Conservation (phyloP, 345 rosid species). For the Combretum micranthum region DNA sequence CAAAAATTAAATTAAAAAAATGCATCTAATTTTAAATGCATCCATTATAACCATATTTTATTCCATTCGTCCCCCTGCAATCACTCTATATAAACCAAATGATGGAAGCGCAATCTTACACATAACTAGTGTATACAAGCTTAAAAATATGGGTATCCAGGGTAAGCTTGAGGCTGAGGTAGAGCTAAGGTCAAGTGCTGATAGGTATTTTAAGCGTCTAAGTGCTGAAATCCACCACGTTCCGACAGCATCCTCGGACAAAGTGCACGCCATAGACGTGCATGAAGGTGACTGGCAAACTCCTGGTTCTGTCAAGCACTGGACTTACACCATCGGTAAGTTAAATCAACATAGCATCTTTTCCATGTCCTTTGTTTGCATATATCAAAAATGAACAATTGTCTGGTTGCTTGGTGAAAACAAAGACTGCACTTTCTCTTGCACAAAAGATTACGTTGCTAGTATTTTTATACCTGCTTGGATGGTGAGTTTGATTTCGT, state of each 20-base stretch:
- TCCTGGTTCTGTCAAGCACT: conserved; percentile 19
- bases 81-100: too few relatives aligned
- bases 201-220: conserved; percentile 10
- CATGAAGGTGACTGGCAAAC: conserved; percentile 30
- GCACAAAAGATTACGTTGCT: too few relatives aligned
- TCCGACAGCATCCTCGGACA: conserved; percentile 12
- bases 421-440: too few relatives aligned
- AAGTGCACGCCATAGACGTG: conserved; percentile 13
- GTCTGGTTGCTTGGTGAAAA: too few relatives aligned
- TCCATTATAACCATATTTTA: too few relatives aligned
- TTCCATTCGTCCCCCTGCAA: too few relatives aligned
- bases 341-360: background rate
- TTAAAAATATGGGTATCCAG: conserved; percentile 2
- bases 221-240: conserved; percentile 12
- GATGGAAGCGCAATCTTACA: too few relatives aligned
- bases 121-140: too few relatives aligned
- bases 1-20: too few relatives aligned
- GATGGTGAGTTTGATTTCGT: too few relatives aligned
- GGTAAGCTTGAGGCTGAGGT: conserved; percentile 23
- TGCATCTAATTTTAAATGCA: too few relatives aligned
- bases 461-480: background rate
- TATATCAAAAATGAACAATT: too few relatives aligned
- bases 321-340: conserved; percentile 27
- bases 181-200: conserved; percentile 17
- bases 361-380: background rate